Evolutionary conservation across 257 asterid species (phyloP), one percentile per base, ranked within the genome.

Genomic region (Oldenlandia corymbosa): DNA sequence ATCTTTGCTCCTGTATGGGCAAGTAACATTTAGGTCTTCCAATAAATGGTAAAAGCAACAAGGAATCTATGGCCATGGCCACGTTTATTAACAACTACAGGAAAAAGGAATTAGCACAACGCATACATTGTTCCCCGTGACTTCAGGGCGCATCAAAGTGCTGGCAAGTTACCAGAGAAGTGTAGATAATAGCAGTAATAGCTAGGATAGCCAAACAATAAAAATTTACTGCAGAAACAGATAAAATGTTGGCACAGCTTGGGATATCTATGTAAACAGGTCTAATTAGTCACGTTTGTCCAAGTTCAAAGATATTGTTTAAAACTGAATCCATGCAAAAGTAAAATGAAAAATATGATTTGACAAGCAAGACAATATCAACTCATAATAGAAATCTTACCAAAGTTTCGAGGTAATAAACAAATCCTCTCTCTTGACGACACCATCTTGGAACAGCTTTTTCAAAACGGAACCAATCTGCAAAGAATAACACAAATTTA

Each of bases 401-500:
- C 88, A 73, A 45, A 84, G 88, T 49, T 84, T 81, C 64, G 88
- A 84, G 53, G 88, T 81, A 65, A 84, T 77, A 72, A 75, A 84
- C 64, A 84, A 51, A 39, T 84, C 91, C 53, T 78, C 88, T 4
- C 91, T 73, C 76, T 77, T 84, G 70, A 81, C 91, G n/a, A 77
- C 73, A 39, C 85, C 85, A 7, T 75, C 85, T 9, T 79, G 73
- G 64, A 81, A 69, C 68, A 84, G 66, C 71, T 77, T 84, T 79
- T 78, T 81, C 34, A 81, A 79, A 62, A 72, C 68, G 20, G 59
- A 43, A 54, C 91, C 91, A 63, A 84, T 77, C 91, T 81, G 46
- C 37, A 14, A 65, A 42, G 17, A 24, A 13, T 31, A 21, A 37
- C 10, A 24, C 50, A 57, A 57, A 18, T 32, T 32, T 34, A 18